These are phyloP conservation scores for Blastobotrys illinoisensis DNA, from an alignment of 1,139 yeast genomes.

Conservation along the genomic window DNA sequence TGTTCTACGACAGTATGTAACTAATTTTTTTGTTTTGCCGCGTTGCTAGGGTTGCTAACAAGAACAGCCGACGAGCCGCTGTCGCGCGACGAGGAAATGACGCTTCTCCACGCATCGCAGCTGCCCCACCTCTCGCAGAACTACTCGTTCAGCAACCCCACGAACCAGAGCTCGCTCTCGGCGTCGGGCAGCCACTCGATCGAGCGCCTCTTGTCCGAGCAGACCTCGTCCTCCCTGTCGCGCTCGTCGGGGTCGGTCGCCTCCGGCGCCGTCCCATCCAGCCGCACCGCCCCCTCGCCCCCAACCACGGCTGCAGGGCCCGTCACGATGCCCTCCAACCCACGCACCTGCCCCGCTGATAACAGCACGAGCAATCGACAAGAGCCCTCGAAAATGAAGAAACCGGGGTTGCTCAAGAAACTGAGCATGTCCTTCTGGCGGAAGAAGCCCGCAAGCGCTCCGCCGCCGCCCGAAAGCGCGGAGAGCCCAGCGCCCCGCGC, in stretches of 20 bases:
- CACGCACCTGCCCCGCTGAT: neutral
- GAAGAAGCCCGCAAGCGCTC: neutral
- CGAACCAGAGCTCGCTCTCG: slow-evolving; percentile 12
- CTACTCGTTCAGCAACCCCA: slow-evolving; percentile 10
- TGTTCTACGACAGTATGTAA: neutral
- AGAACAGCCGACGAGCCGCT: slow-evolving; percentile 19
- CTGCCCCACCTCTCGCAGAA: slow-evolving; percentile 16
- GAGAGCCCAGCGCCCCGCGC: too few relatives aligned
- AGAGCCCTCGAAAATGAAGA: neutral
- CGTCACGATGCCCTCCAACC: too few relatives aligned
- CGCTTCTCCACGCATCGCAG: slow-evolving; percentile 20
- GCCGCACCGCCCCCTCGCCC: slow-evolving; percentile 6
- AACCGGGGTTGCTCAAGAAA: neutral
- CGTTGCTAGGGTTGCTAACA: neutral
- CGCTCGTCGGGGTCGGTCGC: slow-evolving; percentile 7
- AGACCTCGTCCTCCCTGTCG: slow-evolving; percentile 1
- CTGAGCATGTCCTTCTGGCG: neutral
- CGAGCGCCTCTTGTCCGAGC: slow-evolving; percentile 8
- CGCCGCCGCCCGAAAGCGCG: neutral
- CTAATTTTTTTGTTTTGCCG: neutral
- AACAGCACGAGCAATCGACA: neutral
- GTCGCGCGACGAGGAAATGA: slow-evolving; percentile 22
- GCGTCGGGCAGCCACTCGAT: slow-evolving; percentile 18
- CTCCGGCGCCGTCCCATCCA: neutral
- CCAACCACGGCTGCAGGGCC: neutral